Evolutionary conservation across 306 rosid species (phyloP).

Genomic region (Oxytropis ochrocephala): DNA sequence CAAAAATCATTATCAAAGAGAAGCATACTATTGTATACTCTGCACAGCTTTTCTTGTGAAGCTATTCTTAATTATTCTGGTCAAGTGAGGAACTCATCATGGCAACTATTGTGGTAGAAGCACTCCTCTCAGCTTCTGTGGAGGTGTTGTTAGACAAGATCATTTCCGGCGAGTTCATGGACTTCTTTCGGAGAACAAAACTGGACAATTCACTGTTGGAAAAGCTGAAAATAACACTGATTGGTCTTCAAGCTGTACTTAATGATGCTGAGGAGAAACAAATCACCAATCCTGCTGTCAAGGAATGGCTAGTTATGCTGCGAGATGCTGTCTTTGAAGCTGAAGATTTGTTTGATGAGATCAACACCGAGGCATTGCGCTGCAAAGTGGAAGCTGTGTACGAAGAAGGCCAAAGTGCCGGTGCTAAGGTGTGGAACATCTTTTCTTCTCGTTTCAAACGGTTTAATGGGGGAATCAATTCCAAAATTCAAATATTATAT

Average conservation of each 20-base stretch:
- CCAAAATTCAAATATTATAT: conserved; percentile 2
- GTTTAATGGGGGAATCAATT: conserved; percentile 18
- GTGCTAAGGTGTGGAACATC: conserved; percentile 25
- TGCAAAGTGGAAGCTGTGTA: no score
- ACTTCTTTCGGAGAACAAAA: background rate
- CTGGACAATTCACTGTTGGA: background rate
- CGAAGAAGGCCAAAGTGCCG: background rate
- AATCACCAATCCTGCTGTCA: no score
- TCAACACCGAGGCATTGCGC: no score
- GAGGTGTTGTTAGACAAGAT: background rate
- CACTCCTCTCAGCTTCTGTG: background rate
- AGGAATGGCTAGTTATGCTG: conserved; percentile 12
- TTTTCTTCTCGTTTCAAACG: conserved; percentile 18
- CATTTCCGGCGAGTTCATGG: background rate
- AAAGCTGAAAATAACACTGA: background rate
- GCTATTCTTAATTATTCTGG: no score
- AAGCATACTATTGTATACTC: no score
- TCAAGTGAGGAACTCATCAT: background rate
- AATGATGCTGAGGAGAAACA: no score
- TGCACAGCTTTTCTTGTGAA: no score
- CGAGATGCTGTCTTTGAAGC: no score
- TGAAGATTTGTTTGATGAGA: no score
- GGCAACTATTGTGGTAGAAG: background rate
- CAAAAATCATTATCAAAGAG: no score
- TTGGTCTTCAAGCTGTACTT: conserved; percentile 8